Percentiles rank a stretch among this genome's conserved stretches.
Conservation (phyloP, 2,329 filamentous ascomycete species). For the Capronia americana region DNA sequence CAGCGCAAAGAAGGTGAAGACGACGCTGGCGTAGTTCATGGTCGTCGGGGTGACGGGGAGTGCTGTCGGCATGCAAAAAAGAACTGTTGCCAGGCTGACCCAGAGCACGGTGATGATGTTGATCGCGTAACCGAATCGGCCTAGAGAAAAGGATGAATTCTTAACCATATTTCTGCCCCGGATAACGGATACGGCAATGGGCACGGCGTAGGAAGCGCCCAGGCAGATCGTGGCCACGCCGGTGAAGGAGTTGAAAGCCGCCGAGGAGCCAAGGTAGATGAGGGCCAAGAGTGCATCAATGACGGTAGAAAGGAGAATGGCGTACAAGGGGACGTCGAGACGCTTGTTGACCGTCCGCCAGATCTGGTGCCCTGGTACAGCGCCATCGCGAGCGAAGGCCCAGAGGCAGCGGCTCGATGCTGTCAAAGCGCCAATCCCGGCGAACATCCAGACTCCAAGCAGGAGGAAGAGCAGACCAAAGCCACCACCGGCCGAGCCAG, state of each 20-base stretch:
- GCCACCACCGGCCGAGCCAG: constrained; percentile 73
- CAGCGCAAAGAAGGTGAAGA: neutral
- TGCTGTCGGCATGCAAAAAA: too few species aligned
- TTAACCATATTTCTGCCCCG: neutral
- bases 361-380: constrained; percentile 71
- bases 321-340: constrained; percentile 69
- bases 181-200: neutral
- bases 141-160: neutral
- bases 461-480: constrained; percentile 78
- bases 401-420: constrained; percentile 77
- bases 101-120: too few species aligned
- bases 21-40: neutral
- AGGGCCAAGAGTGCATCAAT: constrained; percentile 57
- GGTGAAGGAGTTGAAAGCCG: constrained; percentile 58
- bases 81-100: too few species aligned
- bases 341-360: constrained; percentile 70
- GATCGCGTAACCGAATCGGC: too few species aligned
- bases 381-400: constrained; percentile 76
- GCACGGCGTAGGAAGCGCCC: constrained; percentile 56
- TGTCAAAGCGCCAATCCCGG: constrained; percentile 76
- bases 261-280: constrained; percentile 57
- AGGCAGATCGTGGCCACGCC: constrained; percentile 64
- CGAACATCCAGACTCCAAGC: constrained; percentile 77
- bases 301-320: constrained; percentile 49
- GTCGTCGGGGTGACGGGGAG: neutral